Conservation (phyloP, 805 yeast genomes). For the Hanseniaspora occidentalis region DNA sequence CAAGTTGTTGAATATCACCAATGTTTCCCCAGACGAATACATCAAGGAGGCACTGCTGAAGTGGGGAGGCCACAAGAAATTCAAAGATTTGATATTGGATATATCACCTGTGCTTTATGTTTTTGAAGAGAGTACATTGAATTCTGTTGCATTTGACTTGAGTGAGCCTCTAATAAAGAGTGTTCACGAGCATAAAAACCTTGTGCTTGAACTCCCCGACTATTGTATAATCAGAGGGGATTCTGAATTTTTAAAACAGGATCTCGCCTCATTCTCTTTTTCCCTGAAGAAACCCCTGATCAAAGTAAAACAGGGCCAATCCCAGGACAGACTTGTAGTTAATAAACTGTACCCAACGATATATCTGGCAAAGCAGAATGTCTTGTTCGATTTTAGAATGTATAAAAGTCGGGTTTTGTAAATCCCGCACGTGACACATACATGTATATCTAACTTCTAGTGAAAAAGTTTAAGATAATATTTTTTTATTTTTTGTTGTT, state of each 20-base stretch:
- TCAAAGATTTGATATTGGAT: neutral
- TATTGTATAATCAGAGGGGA: neutral
- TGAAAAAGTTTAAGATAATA: too few relatives aligned
- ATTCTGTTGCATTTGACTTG: too few relatives aligned
- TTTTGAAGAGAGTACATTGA: too few relatives aligned
- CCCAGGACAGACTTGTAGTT: neutral
- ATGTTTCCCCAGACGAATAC: neutral
- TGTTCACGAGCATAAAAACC: too few relatives aligned
- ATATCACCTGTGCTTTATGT: neutral
- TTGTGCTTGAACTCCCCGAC: too few relatives aligned
- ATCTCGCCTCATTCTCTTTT: neutral
- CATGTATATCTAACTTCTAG: too few relatives aligned
- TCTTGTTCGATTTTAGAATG: conserved; percentile 35
- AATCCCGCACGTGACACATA: too few relatives aligned
- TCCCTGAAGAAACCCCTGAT: neutral
- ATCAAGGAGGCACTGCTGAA: neutral
- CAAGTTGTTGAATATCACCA: neutral
- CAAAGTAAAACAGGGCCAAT: neutral
- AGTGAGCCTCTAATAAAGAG: too few relatives aligned
- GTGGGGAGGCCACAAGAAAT: neutral
- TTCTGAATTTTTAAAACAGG: neutral
- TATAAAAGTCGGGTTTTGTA: too few relatives aligned
- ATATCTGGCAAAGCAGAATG: conserved; percentile 6
- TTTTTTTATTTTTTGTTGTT: too few relatives aligned
- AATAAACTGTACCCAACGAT: neutral